phyloP scores from a whole-genome alignment of 2,329 filamentous ascomycete species.

The Fusarium chlamydosporum region DNA sequence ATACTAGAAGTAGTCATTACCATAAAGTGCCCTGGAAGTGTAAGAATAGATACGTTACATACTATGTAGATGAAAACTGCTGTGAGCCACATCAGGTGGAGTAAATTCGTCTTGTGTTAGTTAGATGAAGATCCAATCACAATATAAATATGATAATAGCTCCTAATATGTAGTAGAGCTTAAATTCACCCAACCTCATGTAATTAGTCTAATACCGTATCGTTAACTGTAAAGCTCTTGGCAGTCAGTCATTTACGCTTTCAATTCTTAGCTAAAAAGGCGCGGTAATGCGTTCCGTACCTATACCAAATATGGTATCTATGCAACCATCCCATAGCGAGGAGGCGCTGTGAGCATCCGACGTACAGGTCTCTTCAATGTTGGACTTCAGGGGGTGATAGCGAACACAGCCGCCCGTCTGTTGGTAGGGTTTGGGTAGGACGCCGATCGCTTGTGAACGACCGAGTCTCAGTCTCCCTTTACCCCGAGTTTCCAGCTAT shows the following conservation, averaged over 20 bases:
- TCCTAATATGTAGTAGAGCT: neutral
- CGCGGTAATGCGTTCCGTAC: slow-evolving; percentile 13
- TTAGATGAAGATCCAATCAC: slow-evolving; percentile 23
- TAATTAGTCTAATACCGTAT: neutral
- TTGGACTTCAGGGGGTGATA: slow-evolving; percentile 7
- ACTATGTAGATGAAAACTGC: neutral
- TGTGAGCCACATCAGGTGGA: neutral
- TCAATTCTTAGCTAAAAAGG: slow-evolving; percentile 3
- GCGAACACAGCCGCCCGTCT: slow-evolving; percentile 1
- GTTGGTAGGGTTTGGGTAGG: slow-evolving; percentile 2
- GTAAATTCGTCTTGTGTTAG: slow-evolving; percentile 1
- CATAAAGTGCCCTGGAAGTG: neutral
- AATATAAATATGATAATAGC: neutral
- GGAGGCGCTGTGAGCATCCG: slow-evolving; percentile 11
- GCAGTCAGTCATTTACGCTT: neutral
- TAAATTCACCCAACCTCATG: neutral
- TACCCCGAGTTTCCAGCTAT: neutral
- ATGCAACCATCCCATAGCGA: slow-evolving; percentile 1
- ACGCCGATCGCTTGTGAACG: slow-evolving; percentile 15
- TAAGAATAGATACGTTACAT: neutral
- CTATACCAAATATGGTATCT: slow-evolving; percentile 4
- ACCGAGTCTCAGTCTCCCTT: neutral
- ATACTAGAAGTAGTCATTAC: neutral
- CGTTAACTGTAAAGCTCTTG: slow-evolving; percentile 8
- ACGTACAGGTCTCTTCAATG: slow-evolving; percentile 11